phyloP scores from a whole-genome alignment of 176 grass and related monocot genomes.

The Oryza nivara region DNA sequence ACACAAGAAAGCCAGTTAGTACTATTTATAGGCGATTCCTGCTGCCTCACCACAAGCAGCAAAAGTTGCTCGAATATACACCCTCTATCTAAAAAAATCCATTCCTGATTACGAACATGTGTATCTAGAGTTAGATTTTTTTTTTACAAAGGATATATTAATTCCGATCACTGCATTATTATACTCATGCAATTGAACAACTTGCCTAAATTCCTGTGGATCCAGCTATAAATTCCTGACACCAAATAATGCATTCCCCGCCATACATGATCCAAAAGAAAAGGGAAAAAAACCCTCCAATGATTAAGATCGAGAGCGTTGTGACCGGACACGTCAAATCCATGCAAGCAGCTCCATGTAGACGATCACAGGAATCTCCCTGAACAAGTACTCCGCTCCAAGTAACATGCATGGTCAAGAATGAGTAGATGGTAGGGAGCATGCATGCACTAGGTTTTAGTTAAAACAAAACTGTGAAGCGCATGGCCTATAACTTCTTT shows the following conservation, averaged over 20 bases:
- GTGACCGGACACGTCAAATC: constrained; percentile 10
- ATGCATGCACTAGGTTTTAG: not conserved
- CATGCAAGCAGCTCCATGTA: not conserved
- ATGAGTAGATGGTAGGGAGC: too few species aligned
- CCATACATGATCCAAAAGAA: not conserved
- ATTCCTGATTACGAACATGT: too few species aligned
- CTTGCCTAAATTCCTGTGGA: not conserved
- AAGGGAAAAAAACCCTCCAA: not conserved
- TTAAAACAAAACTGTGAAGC: not conserved
- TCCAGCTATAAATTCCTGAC: not conserved
- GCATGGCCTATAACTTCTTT: too few species aligned
- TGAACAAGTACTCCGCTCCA: not conserved
- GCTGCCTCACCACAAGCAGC: not conserved
- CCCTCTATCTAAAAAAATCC: too few species aligned
- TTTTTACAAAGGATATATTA: too few species aligned
- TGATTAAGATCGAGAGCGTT: not conserved
- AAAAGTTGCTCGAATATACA: not conserved
- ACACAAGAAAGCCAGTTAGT: not conserved
- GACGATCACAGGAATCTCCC: not conserved
- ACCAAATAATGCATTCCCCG: not conserved
- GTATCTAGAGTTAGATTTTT: too few species aligned
- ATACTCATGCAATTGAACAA: not conserved
- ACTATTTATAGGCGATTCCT: not conserved
- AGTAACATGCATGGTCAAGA: not conserved
- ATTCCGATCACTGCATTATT: not conserved